Percentiles rank a stretch among this genome's conserved stretches.
phyloP scores from a whole-genome alignment of 2,329 filamentous ascomycete species.

The Penicillium sp. region DNA sequence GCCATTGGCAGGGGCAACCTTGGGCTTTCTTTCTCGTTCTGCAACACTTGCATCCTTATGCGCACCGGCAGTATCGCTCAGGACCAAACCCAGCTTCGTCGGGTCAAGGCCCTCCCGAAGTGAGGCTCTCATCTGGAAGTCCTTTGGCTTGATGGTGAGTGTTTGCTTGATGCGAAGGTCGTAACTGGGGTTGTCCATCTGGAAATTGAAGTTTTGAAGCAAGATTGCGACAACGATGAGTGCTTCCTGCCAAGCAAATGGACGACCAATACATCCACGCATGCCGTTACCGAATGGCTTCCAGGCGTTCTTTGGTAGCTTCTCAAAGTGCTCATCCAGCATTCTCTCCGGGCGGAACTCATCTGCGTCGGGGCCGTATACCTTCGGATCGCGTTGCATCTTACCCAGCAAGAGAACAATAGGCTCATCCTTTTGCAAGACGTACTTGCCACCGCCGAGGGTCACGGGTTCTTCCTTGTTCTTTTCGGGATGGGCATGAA shows the following conservation, averaged over 20 bases:
- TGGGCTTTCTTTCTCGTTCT: constrained; percentile 32
- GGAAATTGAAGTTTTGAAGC: constrained; percentile 74
- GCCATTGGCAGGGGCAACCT: constrained; percentile 18
- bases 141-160: constrained; percentile 54
- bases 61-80: constrained; percentile 33
- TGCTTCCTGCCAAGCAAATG: constrained; percentile 77
- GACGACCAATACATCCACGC: constrained; percentile 73
- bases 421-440: constrained; percentile 59
- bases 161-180: constrained; percentile 47
- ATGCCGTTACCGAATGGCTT: constrained; percentile 78
- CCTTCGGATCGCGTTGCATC: constrained; percentile 66
- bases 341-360: constrained; percentile 75
- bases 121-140: constrained; percentile 66
- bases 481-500: constrained; percentile 56
- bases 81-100: constrained; percentile 48
- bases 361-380: constrained; percentile 69
- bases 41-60: constrained; percentile 19
- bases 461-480: constrained; percentile 51
- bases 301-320: constrained; percentile 68
- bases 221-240: constrained; percentile 67
- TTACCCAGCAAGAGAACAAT: constrained; percentile 59
- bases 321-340: constrained; percentile 71
- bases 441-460: constrained; percentile 67
- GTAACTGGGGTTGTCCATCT: constrained; percentile 62
- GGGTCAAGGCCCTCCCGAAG: constrained; percentile 59